These are phyloP conservation scores for Corynespora cassiicola DNA, from an alignment of 2,329 filamentous ascomycete species.

Conservation along the genomic window DNA sequence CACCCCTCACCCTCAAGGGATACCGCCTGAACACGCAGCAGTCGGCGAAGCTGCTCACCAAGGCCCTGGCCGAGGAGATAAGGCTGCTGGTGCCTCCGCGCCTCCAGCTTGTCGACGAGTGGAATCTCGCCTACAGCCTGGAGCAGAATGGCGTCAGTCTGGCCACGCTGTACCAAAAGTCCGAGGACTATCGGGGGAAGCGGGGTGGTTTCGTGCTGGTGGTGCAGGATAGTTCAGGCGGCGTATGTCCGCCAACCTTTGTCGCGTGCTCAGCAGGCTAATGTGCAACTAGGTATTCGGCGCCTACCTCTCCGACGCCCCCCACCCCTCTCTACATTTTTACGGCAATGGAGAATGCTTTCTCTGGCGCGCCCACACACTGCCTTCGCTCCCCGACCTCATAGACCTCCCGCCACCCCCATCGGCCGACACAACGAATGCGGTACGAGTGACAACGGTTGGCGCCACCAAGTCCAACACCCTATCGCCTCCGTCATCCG, in stretches of 20 bases:
- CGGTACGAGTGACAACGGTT: conserved; percentile 67
- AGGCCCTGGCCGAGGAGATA: conserved; percentile 87
- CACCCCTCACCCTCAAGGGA: conserved; percentile 75
- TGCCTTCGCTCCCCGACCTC: conserved; percentile 60
- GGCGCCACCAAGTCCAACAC: conserved; percentile 27
- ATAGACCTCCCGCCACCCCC: conserved; percentile 72
- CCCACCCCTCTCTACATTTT: conserved; percentile 81
- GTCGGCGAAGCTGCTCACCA: conserved; percentile 71
- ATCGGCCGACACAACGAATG: conserved; percentile 68
- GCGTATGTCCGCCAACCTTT: conserved; percentile 59
- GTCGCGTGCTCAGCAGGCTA: too few species aligned
- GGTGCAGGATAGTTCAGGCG: conserved; percentile 76
- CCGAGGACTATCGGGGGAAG: conserved; percentile 69
- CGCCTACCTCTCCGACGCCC: conserved; percentile 89
- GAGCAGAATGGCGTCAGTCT: conserved; percentile 91
- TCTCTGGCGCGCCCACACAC: conserved; percentile 77
- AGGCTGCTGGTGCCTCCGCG: conserved; percentile 85
- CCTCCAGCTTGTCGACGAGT: conserved; percentile 84
- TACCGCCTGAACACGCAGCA: conserved; percentile 66
- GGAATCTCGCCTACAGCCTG: conserved; percentile 86
- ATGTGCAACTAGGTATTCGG: conserved; percentile 76
- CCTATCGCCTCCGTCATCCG: conserved; percentile 35
- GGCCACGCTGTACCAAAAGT: conserved; percentile 83
- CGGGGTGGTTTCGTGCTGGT: conserved; percentile 90
- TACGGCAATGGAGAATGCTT: conserved; percentile 98